These are phyloP conservation scores for Phytopythium ostracodes DNA, from an alignment of 352 stramenopile genomes.

Conservation along the genomic window DNA sequence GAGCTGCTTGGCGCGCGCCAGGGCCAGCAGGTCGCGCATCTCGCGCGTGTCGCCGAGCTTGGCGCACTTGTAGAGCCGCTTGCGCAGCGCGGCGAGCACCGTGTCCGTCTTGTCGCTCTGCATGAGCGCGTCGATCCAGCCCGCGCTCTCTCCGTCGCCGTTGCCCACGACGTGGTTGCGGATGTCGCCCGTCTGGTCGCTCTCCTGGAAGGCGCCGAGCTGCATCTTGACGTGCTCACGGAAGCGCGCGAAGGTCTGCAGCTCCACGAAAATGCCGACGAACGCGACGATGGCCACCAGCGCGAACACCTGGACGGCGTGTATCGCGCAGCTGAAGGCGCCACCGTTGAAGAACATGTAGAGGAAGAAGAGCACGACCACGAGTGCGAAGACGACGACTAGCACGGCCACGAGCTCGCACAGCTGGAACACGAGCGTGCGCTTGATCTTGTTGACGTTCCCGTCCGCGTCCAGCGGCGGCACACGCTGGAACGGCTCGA, in stretches of 20 bases:
- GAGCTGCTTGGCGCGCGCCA: conserved; percentile 40
- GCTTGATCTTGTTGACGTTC: conserved; percentile 68
- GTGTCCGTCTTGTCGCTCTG: conserved; percentile 39
- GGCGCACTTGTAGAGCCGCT: conserved; percentile 72
- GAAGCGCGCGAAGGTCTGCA: conserved; percentile 71
- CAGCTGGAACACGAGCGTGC: conserved; percentile 67
- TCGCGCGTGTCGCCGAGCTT: conserved; percentile 55
- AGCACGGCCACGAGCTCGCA: conserved; percentile 63
- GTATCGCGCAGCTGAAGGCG: conserved; percentile 48
- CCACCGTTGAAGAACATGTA: conserved; percentile 84
- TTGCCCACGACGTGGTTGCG: conserved; percentile 60
- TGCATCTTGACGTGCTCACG: conserved; percentile 85
- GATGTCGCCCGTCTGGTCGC: conserved; percentile 70
- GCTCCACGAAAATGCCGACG: conserved; percentile 51
- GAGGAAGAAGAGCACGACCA: conserved; percentile 67
- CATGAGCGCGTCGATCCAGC: conserved; percentile 43
- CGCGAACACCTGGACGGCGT: conserved; percentile 52
- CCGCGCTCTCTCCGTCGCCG: conserved; percentile 1
- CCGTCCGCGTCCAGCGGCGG: conserved; percentile 12
- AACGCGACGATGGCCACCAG: conserved; percentile 53
- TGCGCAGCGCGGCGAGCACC: conserved; percentile 49
- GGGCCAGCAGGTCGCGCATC: conserved; percentile 57
- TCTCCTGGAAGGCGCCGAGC: conserved; percentile 75
- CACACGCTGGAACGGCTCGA: conserved; percentile 67
- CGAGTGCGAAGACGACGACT: conserved; percentile 53